A percentile compares a stretch with the other conserved stretches of the same genome.
Evolutionary conservation across 148 eudicot species (phyloP).

Genomic region (Oxyria digyna): DNA sequence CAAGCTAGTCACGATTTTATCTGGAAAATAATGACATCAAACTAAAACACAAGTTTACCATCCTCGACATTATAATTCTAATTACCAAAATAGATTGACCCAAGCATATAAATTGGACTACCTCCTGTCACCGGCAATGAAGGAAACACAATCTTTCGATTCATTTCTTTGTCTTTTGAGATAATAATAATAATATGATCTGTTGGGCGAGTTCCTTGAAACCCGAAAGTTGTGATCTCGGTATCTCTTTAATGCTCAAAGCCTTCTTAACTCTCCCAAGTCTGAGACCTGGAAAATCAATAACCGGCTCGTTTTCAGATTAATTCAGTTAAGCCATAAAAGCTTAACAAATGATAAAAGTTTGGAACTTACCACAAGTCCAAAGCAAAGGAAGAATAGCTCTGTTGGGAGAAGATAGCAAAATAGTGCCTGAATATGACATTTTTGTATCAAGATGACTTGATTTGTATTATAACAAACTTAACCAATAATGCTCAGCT

Average conservation of each 20-base stretch:
- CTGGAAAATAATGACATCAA: no score
- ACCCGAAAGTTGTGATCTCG: not conserved
- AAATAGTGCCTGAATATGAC: conserved; percentile 59
- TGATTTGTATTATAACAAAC: not conserved
- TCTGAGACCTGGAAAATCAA: not conserved
- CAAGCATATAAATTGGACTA: no score
- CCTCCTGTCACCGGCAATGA: not conserved
- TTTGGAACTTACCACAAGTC: conserved; percentile 45
- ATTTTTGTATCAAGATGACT: not conserved
- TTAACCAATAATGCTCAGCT: no score
- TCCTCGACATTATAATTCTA: no score
- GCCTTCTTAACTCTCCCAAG: not conserved
- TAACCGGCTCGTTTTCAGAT: not conserved
- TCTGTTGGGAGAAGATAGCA: conserved; percentile 86
- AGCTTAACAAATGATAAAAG: not conserved
- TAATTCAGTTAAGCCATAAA: not conserved
- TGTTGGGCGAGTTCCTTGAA: not conserved
- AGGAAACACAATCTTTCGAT: not conserved
- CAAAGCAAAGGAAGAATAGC: conserved; percentile 64
- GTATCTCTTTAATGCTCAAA: not conserved
- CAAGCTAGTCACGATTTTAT: no score
- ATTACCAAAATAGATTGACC: no score
- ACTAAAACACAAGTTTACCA: no score
- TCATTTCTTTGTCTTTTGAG: not conserved
- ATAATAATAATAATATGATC: no score